Evolutionary conservation across 177 flowering plant species (phyloP), one percentile per base, ranked within the genome.

Genomic region (Vitis hybrid): DNA sequence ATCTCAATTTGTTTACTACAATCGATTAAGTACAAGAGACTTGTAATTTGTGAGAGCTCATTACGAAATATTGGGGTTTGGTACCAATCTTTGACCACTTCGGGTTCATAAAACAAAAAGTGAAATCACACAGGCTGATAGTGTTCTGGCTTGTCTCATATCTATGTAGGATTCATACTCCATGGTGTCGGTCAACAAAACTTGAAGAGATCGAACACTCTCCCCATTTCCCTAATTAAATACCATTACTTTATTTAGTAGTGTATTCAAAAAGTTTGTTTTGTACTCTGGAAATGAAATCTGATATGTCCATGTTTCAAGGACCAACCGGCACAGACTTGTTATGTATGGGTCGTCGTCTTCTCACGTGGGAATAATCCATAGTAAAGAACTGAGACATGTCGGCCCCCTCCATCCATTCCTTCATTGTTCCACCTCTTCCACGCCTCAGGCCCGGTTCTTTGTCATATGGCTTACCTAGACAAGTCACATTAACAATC

Each of bases 271-370:
- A 34, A 52, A 14, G 19, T 20, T 59, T 14, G 22, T 14, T 14
- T 31, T n/a, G 56, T 53, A 13, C 56, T 13, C 16, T 53, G 56
- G 56, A 53, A n/a, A 22, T 10, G 20, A 18, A 34, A 34, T 34
- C 45, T 34, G 26, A 10, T 13, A 59, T 10, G 29, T 10, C 54
- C 69, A 53, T 63, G 54, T 61, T 59, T 75, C 67, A 75, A 2
- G 82, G 82, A 73, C 52, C 68, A 66, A 59, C 74, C 31, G 78
- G 83, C 66, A 65, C 3, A 18, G 79, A 50, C 70, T 81, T 82
- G 84, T 84, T 84, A 66, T 84, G 88, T 69, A 82, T 78, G 50
- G 88, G 88, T 20, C 81, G 84, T 74, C 82, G 71, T 74, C 81
- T 69, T 79, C 77, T 81, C 8, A 79, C 80, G 11, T 29, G 56